Percentiles rank a stretch among this genome's conserved stretches.
These are phyloP conservation scores for Sordaria brevicollis DNA, from an alignment of 495 filamentous ascomycete species.

Conservation along the genomic window DNA sequence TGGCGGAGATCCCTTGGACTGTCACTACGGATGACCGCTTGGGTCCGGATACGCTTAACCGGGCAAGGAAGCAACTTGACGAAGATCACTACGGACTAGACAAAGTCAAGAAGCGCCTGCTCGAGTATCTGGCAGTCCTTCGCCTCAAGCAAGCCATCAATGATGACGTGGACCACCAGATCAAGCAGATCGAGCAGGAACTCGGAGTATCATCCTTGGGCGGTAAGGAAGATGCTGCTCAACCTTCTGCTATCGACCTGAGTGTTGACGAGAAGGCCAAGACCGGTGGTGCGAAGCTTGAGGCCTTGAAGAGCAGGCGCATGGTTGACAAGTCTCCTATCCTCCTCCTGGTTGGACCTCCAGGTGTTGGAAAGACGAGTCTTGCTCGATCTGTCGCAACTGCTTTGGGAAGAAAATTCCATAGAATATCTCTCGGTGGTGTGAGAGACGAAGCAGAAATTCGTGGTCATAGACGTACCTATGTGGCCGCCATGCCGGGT, in stretches of 20 bases:
- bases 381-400: conserved; percentile 89
- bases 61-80: conserved; percentile 82
- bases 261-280: conserved; percentile 32
- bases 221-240: conserved; percentile 3
- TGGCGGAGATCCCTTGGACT: conserved; percentile 91
- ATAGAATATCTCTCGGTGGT: conserved; percentile 92
- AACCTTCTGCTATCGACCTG: conserved; percentile 10
- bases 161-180: conserved; percentile 63
- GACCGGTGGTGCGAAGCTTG: conserved; percentile 48
- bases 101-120: conserved; percentile 90
- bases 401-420: conserved; percentile 89
- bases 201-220: conserved; percentile 27
- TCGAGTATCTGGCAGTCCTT: conserved; percentile 93
- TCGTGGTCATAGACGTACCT: conserved; percentile 87
- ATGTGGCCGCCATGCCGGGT: conserved; percentile 97
- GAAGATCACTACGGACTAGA: conserved; percentile 95
- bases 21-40: conserved; percentile 78
- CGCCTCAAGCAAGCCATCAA: conserved; percentile 89
- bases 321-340: conserved; percentile 95
- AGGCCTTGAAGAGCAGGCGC: conserved; percentile 58
- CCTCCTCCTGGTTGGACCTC: conserved; percentile 84
- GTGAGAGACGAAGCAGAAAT: conserved; percentile 97
- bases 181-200: conserved; percentile 55
- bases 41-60: conserved; percentile 65
- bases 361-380: conserved; percentile 93